phyloP scores from a whole-genome alignment of 1,139 yeast species.

The Tardiomyces depauwii region DNA sequence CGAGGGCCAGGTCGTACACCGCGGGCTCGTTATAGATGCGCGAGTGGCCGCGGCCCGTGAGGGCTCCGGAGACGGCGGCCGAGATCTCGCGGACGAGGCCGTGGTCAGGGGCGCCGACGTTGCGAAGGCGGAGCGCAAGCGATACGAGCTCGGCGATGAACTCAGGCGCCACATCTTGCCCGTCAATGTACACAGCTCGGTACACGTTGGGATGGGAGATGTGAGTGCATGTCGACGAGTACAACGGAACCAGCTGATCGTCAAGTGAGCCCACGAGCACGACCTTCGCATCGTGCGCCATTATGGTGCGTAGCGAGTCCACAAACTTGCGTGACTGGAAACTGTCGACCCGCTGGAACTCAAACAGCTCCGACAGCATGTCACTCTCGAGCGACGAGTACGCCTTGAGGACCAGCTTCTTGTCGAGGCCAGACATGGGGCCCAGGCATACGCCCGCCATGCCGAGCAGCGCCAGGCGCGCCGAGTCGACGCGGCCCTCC shows the following conservation, averaged over 20 bases:
- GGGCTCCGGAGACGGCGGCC: constrained; percentile 72
- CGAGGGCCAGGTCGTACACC: constrained; percentile 73
- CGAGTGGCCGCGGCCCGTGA: constrained; percentile 94
- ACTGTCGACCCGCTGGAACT: constrained; percentile 68
- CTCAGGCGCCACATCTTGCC: constrained; percentile 41
- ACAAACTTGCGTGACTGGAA: constrained; percentile 60
- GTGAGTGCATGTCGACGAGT: constrained; percentile 77
- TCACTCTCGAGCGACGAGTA: constrained; percentile 85
- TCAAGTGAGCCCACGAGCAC: constrained; percentile 79
- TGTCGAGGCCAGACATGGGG: constrained; percentile 84
- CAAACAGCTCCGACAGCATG: constrained; percentile 74
- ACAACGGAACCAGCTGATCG: constrained; percentile 87
- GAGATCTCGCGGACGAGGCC: constrained; percentile 65
- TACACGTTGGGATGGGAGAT: constrained; percentile 81
- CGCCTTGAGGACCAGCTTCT: constrained; percentile 72
- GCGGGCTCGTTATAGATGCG: constrained; percentile 74
- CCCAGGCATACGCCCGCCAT: constrained; percentile 97
- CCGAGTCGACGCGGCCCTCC: constrained; percentile 41
- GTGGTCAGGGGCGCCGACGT: constrained; percentile 28
- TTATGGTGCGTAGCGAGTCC: constrained; percentile 52
- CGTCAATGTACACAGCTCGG: constrained; percentile 82
- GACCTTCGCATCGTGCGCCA: constrained; percentile 62
- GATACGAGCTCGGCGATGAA: constrained; percentile 42
- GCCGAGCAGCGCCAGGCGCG: constrained; percentile 57
- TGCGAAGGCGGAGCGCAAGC: constrained; percentile 30